Conservation (phyloP, 371 early-diverging fungal genomes). For the Paramicrosporidium saccamoebae region DNA sequence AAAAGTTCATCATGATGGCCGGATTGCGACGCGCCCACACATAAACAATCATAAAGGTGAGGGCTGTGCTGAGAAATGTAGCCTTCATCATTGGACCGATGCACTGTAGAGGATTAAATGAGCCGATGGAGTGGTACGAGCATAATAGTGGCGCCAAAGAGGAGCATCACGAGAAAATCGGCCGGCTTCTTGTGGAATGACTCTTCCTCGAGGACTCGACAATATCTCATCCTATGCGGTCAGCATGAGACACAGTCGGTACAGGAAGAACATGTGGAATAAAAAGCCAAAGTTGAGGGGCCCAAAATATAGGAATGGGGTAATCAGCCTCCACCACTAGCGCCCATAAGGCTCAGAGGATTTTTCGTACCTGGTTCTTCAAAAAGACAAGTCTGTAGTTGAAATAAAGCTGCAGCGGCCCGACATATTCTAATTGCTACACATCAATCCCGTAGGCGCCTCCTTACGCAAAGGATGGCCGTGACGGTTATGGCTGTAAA, state of each 20-base stretch:
- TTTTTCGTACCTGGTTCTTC: constrained; percentile 17
- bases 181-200: constrained; percentile 54
- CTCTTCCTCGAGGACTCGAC: constrained; percentile 72
- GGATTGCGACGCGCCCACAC: constrained; percentile 83
- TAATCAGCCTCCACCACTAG: constrained; percentile 72
- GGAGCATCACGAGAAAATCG: constrained; percentile 55
- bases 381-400: constrained; percentile 24
- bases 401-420: constrained; percentile 38
- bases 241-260: constrained; percentile 2
- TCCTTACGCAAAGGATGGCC: constrained; percentile 39
- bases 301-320: constrained; percentile 71
- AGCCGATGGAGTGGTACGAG: constrained; percentile 15
- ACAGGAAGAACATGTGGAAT: constrained; percentile 79
- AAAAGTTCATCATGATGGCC: constrained; percentile 36
- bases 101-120: constrained; percentile 9
- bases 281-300: constrained; percentile 48
- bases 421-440: constrained; percentile 28
- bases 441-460: constrained; percentile 3
- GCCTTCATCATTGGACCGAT: constrained; percentile 25
- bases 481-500: constrained; percentile 32
- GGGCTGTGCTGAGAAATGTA: constrained; percentile 44
- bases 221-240: constrained; percentile 29
- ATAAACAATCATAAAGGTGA: constrained; percentile 61
- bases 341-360: constrained; percentile 1
- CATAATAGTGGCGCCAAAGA: constrained; percentile 19